Conservation (phyloP, 495 filamentous ascomycete genomes). For the Schizothecium vesticola region DNA sequence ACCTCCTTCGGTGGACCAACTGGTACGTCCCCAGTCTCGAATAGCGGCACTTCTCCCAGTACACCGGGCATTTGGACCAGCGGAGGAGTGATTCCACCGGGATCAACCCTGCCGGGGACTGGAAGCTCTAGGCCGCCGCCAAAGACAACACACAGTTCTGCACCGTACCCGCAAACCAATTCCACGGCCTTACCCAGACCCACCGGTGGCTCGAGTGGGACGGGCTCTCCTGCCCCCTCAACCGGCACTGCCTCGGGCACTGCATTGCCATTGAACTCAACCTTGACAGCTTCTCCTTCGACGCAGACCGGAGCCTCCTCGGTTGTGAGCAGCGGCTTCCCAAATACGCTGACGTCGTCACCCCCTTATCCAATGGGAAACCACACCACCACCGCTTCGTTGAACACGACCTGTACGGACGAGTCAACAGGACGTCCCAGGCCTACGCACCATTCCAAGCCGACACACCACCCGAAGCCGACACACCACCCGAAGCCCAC, state of each 20-base stretch:
- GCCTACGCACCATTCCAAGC: neutral
- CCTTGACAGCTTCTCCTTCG: neutral
- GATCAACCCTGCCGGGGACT: neutral
- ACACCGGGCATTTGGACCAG: neutral
- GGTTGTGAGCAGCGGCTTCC: neutral
- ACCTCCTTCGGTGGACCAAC: neutral
- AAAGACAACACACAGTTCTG: constrained; percentile 6
- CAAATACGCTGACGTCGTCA: constrained; percentile 1
- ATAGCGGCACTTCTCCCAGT: neutral
- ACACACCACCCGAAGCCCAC: neutral
- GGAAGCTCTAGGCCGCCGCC: neutral
- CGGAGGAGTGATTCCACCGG: neutral
- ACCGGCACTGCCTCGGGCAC: neutral
- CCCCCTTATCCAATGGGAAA: constrained; percentile 14
- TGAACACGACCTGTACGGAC: constrained; percentile 18
- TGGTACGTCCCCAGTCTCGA: neutral
- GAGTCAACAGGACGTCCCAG: constrained; percentile 1
- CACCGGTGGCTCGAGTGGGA: neutral
- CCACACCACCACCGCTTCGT: neutral
- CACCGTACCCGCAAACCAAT: constrained; percentile 20
- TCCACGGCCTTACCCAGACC: constrained; percentile 9
- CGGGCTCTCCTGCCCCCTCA: neutral
- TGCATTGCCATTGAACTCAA: neutral
- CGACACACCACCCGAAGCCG: neutral
- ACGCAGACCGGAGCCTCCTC: neutral